A percentile compares a stretch with the other conserved stretches of the same genome.
Evolutionary conservation across 345 rosid species (phyloP).

Genomic region (Salix udensis): DNA sequence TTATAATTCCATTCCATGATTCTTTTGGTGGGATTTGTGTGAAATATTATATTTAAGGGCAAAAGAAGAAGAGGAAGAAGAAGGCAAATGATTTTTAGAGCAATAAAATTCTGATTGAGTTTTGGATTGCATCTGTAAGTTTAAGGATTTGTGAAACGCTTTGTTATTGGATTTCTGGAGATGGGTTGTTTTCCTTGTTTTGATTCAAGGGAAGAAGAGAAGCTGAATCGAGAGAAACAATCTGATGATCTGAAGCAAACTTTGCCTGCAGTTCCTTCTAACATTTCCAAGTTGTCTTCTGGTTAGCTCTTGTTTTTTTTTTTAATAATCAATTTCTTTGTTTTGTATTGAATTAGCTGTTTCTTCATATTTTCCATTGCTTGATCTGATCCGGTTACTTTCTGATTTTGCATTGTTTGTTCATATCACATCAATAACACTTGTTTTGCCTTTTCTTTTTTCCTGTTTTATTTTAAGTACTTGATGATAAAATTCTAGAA

Average conservation of each 20-base stretch:
- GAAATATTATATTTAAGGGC: background rate
- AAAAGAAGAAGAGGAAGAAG: background rate
- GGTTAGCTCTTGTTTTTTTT: constrained; percentile 39
- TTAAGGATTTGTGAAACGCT: constrained; percentile 4
- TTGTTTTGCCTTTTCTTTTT: background rate
- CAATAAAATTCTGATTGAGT: constrained; percentile 22
- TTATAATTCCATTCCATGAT: background rate
- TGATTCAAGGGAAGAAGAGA: constrained; percentile 82
- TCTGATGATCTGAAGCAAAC: constrained; percentile 49
- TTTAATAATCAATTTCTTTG: constrained; percentile 3
- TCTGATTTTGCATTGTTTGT: constrained; percentile 9
- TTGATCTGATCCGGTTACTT: constrained; percentile 48
- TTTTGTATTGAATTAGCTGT: background rate
- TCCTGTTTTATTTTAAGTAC: background rate
- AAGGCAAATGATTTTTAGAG: background rate
- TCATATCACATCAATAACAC: background rate
- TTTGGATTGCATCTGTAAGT: constrained; percentile 12
- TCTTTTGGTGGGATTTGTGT: constrained; percentile 15
- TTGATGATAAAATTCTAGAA: constrained; percentile 1
- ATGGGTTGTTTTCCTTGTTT: constrained; percentile 98
- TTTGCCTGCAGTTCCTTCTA: constrained; percentile 49
- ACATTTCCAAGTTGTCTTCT: constrained; percentile 65
- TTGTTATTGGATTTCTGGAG: constrained; percentile 20
- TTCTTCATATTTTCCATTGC: background rate
- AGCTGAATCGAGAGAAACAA: constrained; percentile 56